Conservation (phyloP, 2,329 filamentous ascomycete species). For the Pyrenophora seminiperda region DNA sequence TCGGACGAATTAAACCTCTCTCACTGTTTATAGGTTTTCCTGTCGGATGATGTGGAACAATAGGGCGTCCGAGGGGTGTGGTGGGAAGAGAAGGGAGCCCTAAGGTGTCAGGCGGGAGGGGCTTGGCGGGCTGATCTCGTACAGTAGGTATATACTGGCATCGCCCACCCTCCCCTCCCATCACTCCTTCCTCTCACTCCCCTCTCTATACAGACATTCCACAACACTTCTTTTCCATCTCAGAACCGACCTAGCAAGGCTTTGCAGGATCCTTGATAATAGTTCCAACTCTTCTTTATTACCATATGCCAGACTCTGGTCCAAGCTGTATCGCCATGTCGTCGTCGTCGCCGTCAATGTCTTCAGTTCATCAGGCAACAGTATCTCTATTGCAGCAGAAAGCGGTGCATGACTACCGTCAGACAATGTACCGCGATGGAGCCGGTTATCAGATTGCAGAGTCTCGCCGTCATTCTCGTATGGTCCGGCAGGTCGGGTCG, state of each 20-base stretch:
- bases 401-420: slow-evolving; percentile 21
- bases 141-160: slow-evolving; percentile 29
- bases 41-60: background rate
- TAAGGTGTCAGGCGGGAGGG: slow-evolving; percentile 15
- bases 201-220: slow-evolving; percentile 11
- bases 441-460: slow-evolving; percentile 31
- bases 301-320: slow-evolving; percentile 5
- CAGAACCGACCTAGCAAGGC: slow-evolving; percentile 1
- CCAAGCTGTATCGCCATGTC: slow-evolving; percentile 26
- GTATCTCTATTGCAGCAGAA: background rate
- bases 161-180: slow-evolving; percentile 23
- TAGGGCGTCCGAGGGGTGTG: slow-evolving; percentile 8
- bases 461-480: slow-evolving; percentile 28
- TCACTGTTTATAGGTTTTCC: background rate
- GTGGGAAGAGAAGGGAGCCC: slow-evolving; percentile 13
- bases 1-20: background rate
- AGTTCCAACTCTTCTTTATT: slow-evolving; percentile 8
- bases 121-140: slow-evolving; percentile 28
- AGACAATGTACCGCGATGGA: slow-evolving; percentile 34
- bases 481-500: slow-evolving; percentile 1
- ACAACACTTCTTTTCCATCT: slow-evolving; percentile 4
- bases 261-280: slow-evolving; percentile 1
- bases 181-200: slow-evolving; percentile 13
- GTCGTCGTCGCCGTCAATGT: slow-evolving; percentile 24
- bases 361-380: slow-evolving; percentile 5